These are phyloP conservation scores for Wickerhamiella hasegawae DNA, from an alignment of 805 yeast genomes.

Conservation along the genomic window DNA sequence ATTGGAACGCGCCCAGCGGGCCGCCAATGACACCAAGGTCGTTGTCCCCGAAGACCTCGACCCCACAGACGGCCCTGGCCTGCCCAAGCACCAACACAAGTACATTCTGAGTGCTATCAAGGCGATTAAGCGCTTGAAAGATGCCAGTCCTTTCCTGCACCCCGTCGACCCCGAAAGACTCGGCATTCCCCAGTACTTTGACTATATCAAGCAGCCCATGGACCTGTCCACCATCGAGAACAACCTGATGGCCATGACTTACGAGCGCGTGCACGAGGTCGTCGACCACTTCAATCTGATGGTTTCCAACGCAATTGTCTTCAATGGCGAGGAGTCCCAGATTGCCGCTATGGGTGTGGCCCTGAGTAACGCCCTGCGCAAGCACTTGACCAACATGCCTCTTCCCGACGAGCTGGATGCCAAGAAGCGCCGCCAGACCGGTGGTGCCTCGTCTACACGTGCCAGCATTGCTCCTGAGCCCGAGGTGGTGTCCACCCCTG, in stretches of 20 bases:
- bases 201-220: conserved; percentile 77
- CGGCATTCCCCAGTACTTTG: conserved; percentile 82
- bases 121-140: conserved; percentile 78
- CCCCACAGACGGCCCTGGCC: conserved; percentile 12
- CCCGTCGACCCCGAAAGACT: conserved; percentile 86
- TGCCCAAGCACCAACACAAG: conserved; percentile 57
- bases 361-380: conserved; percentile 82
- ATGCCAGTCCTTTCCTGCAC: conserved; percentile 72
- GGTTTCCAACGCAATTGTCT: conserved; percentile 65
- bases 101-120: conserved; percentile 66
- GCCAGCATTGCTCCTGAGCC: conserved; percentile 13
- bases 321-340: conserved; percentile 71
- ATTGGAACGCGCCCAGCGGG: conserved; percentile 13
- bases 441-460: conserved; percentile 6
- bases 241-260: conserved; percentile 54
- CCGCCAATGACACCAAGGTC: conserved; percentile 12
- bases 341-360: conserved; percentile 87
- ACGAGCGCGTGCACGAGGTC: conserved; percentile 52
- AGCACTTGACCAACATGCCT: conserved; percentile 86
- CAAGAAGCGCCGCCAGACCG: conserved; percentile 5
- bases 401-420: conserved; percentile 27
- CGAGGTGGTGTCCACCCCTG: conserved; percentile 19
- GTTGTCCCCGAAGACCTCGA: conserved; percentile 16
- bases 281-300: conserved; percentile 68
- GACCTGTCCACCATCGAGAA: conserved; percentile 81